These are phyloP conservation scores for Castanea mollissima DNA, from an alignment of 306 rosid genomes.

Conservation along the genomic window DNA sequence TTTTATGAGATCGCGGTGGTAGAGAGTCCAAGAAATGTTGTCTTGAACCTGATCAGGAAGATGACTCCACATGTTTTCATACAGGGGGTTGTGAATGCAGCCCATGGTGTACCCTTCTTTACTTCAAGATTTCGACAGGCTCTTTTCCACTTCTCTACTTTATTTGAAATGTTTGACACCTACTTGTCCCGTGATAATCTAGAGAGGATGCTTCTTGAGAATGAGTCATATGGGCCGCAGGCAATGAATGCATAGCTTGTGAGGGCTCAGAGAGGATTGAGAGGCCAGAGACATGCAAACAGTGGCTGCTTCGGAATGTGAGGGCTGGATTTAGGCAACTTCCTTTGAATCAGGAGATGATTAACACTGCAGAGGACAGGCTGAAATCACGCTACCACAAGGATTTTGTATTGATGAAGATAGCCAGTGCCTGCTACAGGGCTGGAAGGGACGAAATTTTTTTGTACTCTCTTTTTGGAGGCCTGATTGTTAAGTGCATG, in stretches of 20 bases:
- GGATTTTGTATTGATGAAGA: slow-evolving; percentile 37
- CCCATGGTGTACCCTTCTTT: slow-evolving; percentile 32
- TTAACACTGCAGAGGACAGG: slow-evolving; percentile 23
- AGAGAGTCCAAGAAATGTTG: slow-evolving; percentile 32
- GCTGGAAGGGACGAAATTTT: slow-evolving; percentile 38
- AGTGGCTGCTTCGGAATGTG: slow-evolving; percentile 34
- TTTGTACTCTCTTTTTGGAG: slow-evolving; percentile 38
- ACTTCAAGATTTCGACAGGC: slow-evolving; percentile 37
- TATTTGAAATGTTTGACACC: slow-evolving; percentile 36
- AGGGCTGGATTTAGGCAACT: slow-evolving; percentile 37
- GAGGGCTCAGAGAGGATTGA: slow-evolving; percentile 41
- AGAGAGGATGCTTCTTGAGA: slow-evolving; percentile 37
- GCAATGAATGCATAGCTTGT: slow-evolving; percentile 41
- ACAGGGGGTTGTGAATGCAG: slow-evolving; percentile 31
- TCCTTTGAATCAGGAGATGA: slow-evolving; percentile 33
- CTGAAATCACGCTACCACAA: slow-evolving; percentile 21
- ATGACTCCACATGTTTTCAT: slow-evolving; percentile 34
- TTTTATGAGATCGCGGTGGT: slow-evolving; percentile 41
- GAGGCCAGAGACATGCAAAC: slow-evolving; percentile 40
- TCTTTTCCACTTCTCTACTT: slow-evolving; percentile 37
- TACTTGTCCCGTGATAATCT: slow-evolving; percentile 23
- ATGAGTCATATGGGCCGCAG: slow-evolving; percentile 25
- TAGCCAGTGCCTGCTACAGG: slow-evolving; percentile 31
- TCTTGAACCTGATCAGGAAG: slow-evolving; percentile 27
- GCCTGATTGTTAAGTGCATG: slow-evolving; percentile 6